phyloP scores from a whole-genome alignment of 2,329 filamentous ascomycete species.

The Fusarium beomiforme region DNA sequence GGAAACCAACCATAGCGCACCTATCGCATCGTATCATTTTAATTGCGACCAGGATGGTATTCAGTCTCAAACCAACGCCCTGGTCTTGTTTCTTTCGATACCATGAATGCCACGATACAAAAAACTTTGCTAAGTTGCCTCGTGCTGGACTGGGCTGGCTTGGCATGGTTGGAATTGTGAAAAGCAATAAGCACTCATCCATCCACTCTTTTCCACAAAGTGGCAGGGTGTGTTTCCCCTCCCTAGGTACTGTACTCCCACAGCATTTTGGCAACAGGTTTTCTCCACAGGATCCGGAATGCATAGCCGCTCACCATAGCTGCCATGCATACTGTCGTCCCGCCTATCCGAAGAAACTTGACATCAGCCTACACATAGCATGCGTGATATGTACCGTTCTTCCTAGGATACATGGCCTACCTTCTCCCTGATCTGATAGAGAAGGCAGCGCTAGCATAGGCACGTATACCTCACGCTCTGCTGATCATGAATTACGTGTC shows the following conservation, averaged over 20 bases:
- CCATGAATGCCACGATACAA: conserved; percentile 7
- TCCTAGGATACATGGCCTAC: conserved; percentile 2
- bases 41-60: conserved; percentile 20
- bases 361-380: conserved; percentile 12
- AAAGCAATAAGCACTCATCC: not conserved
- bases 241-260: not conserved
- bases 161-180: not conserved
- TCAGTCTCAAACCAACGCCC: not conserved
- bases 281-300: conserved; percentile 2
- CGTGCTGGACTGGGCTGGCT: not conserved
- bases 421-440: not conserved
- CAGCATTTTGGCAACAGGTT: not conserved
- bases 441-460: not conserved
- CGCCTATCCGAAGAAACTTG: conserved; percentile 2
- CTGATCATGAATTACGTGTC: conserved; percentile 24
- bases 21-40: conserved; percentile 19
- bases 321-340: conserved; percentile 2
- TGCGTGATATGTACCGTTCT: conserved; percentile 7
- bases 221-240: not conserved
- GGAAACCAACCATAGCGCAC: conserved; percentile 6
- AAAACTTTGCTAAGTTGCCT: conserved; percentile 12
- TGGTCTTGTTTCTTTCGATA: not conserved
- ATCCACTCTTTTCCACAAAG: not conserved
- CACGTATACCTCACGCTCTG: not conserved
- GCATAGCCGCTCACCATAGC: conserved; percentile 1